phyloP scores from a whole-genome alignment of 73 alveolate genomes.

The Halteria grandinella region DNA sequence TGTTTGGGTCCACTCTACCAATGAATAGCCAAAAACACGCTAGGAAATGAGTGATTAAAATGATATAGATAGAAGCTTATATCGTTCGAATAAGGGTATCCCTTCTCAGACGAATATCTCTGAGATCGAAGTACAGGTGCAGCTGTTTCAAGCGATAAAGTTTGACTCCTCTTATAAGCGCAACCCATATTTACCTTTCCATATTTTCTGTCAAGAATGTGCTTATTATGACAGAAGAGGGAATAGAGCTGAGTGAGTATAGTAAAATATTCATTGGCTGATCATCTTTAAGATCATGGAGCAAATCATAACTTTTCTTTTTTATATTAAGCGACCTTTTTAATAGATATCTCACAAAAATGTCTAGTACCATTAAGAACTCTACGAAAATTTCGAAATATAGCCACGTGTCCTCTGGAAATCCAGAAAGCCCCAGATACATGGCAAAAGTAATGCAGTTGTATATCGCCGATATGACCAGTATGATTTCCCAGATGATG shows the following conservation, averaged over 20 bases:
- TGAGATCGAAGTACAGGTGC: slow-evolving; percentile 15
- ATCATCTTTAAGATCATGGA: background rate
- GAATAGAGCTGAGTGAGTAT: no score
- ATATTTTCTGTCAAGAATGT: background rate
- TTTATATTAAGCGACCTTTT: slow-evolving; percentile 1
- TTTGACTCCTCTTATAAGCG: slow-evolving; percentile 28
- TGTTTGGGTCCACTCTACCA: slow-evolving; percentile 34
- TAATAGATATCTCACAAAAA: slow-evolving; percentile 11
- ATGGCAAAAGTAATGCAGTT: no score
- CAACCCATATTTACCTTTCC: slow-evolving; percentile 24
- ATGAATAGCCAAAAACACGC: slow-evolving; percentile 59
- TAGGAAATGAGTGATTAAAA: slow-evolving; percentile 15
- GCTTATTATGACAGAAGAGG: slow-evolving; percentile 21
- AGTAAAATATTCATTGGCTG: background rate
- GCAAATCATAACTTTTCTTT: slow-evolving; percentile 48
- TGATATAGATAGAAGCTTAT: background rate
- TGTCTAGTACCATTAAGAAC: slow-evolving; percentile 51
- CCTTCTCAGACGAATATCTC: slow-evolving; percentile 8
- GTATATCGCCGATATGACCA: no score
- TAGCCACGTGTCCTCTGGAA: slow-evolving; percentile 63
- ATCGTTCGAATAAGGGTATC: background rate
- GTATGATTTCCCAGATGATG: no score
- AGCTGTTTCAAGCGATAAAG: slow-evolving; percentile 19
- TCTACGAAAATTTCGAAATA: slow-evolving; percentile 53
- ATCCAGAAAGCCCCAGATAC: slow-evolving; percentile 66